A percentile compares a stretch with the other conserved stretches of the same genome.
Conservation (phyloP, 2,329 filamentous ascomycete genomes). For the Aspergillus fischeri region DNA sequence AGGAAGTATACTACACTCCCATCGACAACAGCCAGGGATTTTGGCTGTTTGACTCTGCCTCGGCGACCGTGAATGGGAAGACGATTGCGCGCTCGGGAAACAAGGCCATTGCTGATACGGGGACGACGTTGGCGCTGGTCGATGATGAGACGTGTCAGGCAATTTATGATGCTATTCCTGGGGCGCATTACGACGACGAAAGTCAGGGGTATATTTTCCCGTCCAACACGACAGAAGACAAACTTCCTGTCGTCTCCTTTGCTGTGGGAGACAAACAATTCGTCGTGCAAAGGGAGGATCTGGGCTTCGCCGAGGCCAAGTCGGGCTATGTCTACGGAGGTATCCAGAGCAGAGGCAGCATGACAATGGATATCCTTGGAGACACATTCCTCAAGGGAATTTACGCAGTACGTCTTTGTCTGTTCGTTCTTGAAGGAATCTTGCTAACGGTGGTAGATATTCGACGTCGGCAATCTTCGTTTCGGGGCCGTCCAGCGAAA, state of each 20-base stretch:
- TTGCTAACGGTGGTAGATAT: slow-evolving; percentile 43
- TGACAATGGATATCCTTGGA: slow-evolving; percentile 61
- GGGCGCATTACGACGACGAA: slow-evolving; percentile 51
- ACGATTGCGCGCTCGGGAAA: slow-evolving; percentile 51
- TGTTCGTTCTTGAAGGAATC: background rate
- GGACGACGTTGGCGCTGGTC: slow-evolving; percentile 64
- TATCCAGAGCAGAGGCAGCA: slow-evolving; percentile 59
- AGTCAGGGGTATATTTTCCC: slow-evolving; percentile 65
- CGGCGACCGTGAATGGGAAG: slow-evolving; percentile 55
- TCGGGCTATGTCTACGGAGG: slow-evolving; percentile 59
- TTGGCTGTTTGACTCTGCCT: slow-evolving; percentile 62
- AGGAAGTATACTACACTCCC: slow-evolving; percentile 56
- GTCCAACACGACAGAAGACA: slow-evolving; percentile 44
- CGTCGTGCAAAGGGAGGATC: slow-evolving; percentile 58
- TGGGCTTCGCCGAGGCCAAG: slow-evolving; percentile 55
- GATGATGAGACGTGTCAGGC: slow-evolving; percentile 58
- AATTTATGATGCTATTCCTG: slow-evolving; percentile 62
- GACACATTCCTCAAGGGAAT: slow-evolving; percentile 62
- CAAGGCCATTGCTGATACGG: slow-evolving; percentile 67
- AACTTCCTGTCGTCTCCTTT: slow-evolving; percentile 59
- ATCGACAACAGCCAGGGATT: slow-evolving; percentile 64
- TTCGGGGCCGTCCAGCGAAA: slow-evolving; percentile 59
- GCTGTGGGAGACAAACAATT: slow-evolving; percentile 61
- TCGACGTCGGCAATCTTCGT: slow-evolving; percentile 58
- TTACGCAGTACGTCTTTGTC: slow-evolving; percentile 52